Evolutionary conservation across 768 basidiomycete genomes (phyloP).

Genomic region (Trametes cinnabarina): DNA sequence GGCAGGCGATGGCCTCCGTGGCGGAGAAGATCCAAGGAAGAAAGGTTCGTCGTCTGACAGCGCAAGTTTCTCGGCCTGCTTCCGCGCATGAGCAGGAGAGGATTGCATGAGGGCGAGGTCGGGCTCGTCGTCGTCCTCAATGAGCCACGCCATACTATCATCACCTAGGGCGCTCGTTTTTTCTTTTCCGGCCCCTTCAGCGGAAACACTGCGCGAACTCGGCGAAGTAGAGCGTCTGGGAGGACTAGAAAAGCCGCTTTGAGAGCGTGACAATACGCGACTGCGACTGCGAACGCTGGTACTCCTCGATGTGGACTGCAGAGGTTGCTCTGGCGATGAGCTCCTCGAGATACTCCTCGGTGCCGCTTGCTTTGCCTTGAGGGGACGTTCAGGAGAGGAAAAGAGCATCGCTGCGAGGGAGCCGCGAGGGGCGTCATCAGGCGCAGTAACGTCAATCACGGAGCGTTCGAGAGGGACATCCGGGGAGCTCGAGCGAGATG

Average conservation of each 20-base stretch:
- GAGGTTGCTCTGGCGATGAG: slow-evolving; percentile 16
- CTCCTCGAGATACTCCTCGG: not conserved
- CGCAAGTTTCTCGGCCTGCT: not conserved
- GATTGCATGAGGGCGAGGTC: slow-evolving; percentile 35
- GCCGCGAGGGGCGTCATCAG: slow-evolving; percentile 7
- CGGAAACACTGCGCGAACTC: slow-evolving; percentile 17
- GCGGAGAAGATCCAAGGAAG: slow-evolving; percentile 10
- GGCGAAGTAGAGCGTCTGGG: slow-evolving; percentile 12
- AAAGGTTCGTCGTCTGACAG: slow-evolving; percentile 12
- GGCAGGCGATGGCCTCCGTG: not conserved
- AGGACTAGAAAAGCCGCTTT: slow-evolving; percentile 7
- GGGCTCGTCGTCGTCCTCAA: slow-evolving; percentile 63
- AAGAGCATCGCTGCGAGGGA: slow-evolving; percentile 1
- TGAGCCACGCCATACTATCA: slow-evolving; percentile 60
- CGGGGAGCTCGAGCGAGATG: slow-evolving; percentile 25
- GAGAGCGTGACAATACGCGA: not conserved
- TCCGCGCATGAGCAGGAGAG: not conserved
- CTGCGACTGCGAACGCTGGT: slow-evolving; percentile 5
- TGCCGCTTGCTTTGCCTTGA: not conserved
- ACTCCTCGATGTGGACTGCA: slow-evolving; percentile 3
- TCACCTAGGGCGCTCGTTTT: slow-evolving; percentile 10
- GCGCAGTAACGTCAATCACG: slow-evolving; percentile 34
- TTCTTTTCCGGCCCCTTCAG: not conserved
- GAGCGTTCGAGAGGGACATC: slow-evolving; percentile 22
- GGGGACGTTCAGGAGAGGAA: slow-evolving; percentile 3